phyloP scores from a whole-genome alignment of 169 alveolate species.

The Cardiosporidium cionae region DNA sequence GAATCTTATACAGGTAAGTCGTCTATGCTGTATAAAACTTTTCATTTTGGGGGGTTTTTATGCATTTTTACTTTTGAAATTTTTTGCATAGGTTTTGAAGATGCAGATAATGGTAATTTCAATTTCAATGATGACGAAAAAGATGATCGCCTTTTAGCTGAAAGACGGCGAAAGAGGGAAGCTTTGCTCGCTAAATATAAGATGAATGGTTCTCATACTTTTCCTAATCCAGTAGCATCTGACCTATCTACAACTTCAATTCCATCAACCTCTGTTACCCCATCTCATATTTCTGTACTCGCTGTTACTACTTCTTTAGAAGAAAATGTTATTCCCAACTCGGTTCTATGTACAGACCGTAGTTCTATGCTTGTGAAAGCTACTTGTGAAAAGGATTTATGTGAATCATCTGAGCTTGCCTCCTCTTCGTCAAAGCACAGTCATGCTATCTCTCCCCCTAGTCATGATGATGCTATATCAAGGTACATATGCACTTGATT shows the following conservation, averaged over 20 bases:
- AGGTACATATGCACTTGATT: too few relatives aligned
- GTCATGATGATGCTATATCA: too few relatives aligned
- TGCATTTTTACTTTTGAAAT: too few relatives aligned
- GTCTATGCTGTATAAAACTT: too few relatives aligned
- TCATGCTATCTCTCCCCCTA: too few relatives aligned
- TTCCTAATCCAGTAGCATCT: slow-evolving; percentile 1
- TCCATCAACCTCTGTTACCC: not conserved
- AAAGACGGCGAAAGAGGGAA: slow-evolving; percentile 16
- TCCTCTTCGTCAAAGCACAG: too few relatives aligned
- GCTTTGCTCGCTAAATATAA: slow-evolving; percentile 8
- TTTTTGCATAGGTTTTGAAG: too few relatives aligned
- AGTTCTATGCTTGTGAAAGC: not conserved
- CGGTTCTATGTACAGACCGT: not conserved
- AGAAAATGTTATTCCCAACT: not conserved
- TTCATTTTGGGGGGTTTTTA: too few relatives aligned
- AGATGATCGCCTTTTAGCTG: slow-evolving; percentile 19
- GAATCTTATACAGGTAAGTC: too few relatives aligned
- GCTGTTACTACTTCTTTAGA: not conserved
- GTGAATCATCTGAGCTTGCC: too few relatives aligned
- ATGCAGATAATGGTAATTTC: too few relatives aligned
- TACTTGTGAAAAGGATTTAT: not conserved
- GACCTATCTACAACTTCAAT: not conserved
- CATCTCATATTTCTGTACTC: not conserved
- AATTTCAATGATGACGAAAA: slow-evolving; percentile 37
- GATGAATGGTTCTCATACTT: not conserved